phyloP scores from a whole-genome alignment of 2,329 filamentous ascomycete genomes.

The Penicillium sclerotigenum region DNA sequence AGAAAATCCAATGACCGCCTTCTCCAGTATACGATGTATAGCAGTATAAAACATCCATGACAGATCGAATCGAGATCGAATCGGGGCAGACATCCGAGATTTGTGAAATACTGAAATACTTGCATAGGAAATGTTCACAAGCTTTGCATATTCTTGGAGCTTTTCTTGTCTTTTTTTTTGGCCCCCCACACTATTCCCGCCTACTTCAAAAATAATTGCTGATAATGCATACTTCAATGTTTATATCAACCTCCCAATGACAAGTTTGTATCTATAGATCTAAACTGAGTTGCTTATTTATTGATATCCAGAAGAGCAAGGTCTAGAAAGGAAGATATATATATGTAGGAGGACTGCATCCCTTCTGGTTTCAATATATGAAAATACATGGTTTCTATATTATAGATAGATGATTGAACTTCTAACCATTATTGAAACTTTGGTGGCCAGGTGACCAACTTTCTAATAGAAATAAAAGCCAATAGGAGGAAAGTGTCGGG shows the following conservation, averaged over 20 bases:
- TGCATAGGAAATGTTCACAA: background rate
- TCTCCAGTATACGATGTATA: background rate
- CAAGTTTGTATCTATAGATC: background rate
- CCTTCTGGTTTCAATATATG: too few species aligned
- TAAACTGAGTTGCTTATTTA: background rate
- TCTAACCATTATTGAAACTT: background rate
- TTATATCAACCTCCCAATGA: background rate
- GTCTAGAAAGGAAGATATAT: too few species aligned
- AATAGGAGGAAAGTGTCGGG: background rate
- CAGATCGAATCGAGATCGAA: background rate
- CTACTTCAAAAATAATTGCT: background rate
- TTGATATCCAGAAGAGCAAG: background rate
- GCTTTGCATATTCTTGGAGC: background rate
- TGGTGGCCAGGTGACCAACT: background rate
- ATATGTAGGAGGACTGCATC: too few species aligned
- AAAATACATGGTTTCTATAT: background rate
- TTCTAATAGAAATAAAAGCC: background rate
- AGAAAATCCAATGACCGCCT: background rate
- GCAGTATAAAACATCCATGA: background rate
- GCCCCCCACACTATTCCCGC: background rate
- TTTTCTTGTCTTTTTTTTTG: background rate
- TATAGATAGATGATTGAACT: background rate
- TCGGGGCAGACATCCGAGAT: background rate
- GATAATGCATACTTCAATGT: background rate
- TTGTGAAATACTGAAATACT: background rate